phyloP scores from a whole-genome alignment of 805 yeast genomes.

The Hemisphaericaspora nanyangensis region DNA sequence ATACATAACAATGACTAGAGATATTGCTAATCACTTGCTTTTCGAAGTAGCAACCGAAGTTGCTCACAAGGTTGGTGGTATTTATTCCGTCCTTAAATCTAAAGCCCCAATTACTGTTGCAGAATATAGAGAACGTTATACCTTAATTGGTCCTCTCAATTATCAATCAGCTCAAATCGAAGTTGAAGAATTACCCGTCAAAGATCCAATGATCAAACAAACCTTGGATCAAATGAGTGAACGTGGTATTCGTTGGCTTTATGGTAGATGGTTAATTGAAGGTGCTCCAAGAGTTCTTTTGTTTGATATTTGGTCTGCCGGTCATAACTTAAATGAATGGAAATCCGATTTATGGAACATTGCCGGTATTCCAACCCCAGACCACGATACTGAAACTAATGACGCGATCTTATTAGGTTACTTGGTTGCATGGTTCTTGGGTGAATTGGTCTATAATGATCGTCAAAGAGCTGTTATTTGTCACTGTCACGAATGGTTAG shows the following conservation, averaged over 20 bases:
- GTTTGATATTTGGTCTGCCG: constrained; percentile 81
- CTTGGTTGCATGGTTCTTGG: constrained; percentile 94
- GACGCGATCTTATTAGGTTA: constrained; percentile 93
- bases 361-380: constrained; percentile 93
- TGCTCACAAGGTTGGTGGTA: constrained; percentile 97
- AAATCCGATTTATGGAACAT: constrained; percentile 86
- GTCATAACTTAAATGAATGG: constrained; percentile 78
- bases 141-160: constrained; percentile 83
- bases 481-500: constrained; percentile 98
- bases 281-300: constrained; percentile 93
- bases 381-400: constrained; percentile 80
- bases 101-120: constrained; percentile 96
- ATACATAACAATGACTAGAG: constrained; percentile 57
- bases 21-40: constrained; percentile 78
- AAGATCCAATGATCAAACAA: constrained; percentile 50
- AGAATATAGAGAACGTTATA: constrained; percentile 84
- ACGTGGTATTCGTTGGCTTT: constrained; percentile 77
- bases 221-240: constrained; percentile 75
- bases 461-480: constrained; percentile 84
- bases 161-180: constrained; percentile 70
- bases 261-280: constrained; percentile 96
- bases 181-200: constrained; percentile 69
- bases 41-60: constrained; percentile 97
- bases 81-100: constrained; percentile 92
- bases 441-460: constrained; percentile 85